Evolutionary conservation across 2,329 filamentous ascomycete genomes (phyloP), one percentile per base, ranked within the genome.

Genomic region (Colletotrichum lindemuthianum): DNA sequence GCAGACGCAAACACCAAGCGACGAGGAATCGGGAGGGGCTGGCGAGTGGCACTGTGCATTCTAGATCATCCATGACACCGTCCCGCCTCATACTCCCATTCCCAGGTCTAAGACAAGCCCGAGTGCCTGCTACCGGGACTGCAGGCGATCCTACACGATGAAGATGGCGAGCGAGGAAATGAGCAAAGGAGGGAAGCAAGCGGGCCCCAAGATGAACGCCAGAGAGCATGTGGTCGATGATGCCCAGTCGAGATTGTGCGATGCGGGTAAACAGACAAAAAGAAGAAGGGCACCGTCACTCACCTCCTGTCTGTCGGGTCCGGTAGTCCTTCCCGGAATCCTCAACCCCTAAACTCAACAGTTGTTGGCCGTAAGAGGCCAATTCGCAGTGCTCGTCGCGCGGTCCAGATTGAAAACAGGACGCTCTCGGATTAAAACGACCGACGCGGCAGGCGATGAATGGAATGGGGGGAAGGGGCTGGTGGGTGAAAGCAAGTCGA

Each of bases 361-460:
- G 61, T 63, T 65, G 59, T 71, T 60, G 70, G 70, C 73, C 71
- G 66, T 66, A 63, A 48, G 63, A 71, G 72, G 70, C 69, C 69
- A 60, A 64, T 66, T 64, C 54, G 49, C 52, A 66, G 36, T 54
- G 48, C 48, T 55, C 63, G 48, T 63, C 41, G 60, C 59, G 59
- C 60, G 60, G 59, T 66, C 63, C 59, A 64, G 60, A 51, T 55
- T 64, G 54, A 64, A 53, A 24, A 36, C 36, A 48, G 54, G 24
- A 49, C 32, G 10, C 48, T 64, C 58, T 39, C n/a, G 40, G 44
- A 49, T 33, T 39, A 45, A 41, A 44, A 61, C 33, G 58, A 63
- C 63, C 40, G 63, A 57, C 63, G 63, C 51, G 40, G 63, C 47
- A 47, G 52, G 43, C 63, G 63, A 65, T 65, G 63, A 41, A 61